phyloP scores from a whole-genome alignment of 495 filamentous ascomycete species.

The Cairneyella variabilis region DNA sequence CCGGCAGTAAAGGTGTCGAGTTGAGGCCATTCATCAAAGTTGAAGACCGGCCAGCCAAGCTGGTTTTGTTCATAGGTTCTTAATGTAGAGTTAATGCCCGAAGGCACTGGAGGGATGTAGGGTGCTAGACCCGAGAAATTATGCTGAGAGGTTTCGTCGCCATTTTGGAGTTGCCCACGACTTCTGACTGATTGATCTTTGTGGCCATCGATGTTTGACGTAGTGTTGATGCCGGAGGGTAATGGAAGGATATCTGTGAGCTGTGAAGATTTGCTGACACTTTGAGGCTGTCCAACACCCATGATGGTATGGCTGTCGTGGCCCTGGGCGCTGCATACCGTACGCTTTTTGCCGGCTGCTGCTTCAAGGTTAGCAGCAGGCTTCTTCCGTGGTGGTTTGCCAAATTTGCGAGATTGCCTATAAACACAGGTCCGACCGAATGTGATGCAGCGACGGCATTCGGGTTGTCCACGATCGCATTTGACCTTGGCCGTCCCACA shows the following conservation, averaged over 20 bases:
- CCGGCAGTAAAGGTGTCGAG: conserved; percentile 2
- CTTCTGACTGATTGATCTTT: background rate
- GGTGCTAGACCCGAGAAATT: background rate
- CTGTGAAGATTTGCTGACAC: conserved; percentile 6
- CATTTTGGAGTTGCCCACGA: background rate
- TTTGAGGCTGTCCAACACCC: conserved; percentile 3
- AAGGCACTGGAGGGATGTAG: background rate
- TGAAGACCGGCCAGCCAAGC: background rate
- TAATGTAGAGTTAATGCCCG: conserved; percentile 1
- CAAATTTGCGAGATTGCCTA: conserved; percentile 32
- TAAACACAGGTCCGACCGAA: conserved; percentile 36
- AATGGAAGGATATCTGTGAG: conserved; percentile 7
- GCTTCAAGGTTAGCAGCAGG: background rate
- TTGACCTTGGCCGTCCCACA: conserved; percentile 38
- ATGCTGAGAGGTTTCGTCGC: background rate
- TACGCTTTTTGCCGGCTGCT: background rate
- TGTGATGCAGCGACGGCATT: conserved; percentile 34
- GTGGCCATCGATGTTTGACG: background rate
- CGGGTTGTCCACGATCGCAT: conserved; percentile 35
- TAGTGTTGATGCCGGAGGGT: conserved; percentile 2
- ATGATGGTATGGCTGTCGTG: background rate
- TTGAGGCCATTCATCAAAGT: conserved; percentile 19
- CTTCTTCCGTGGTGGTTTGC: conserved; percentile 20
- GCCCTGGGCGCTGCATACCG: background rate
- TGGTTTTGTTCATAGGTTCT: conserved; percentile 3